Evolutionary conservation across 352 stramenopile species (phyloP), one percentile per base, ranked within the genome.

Genomic region (Phytopythium helicoides): DNA sequence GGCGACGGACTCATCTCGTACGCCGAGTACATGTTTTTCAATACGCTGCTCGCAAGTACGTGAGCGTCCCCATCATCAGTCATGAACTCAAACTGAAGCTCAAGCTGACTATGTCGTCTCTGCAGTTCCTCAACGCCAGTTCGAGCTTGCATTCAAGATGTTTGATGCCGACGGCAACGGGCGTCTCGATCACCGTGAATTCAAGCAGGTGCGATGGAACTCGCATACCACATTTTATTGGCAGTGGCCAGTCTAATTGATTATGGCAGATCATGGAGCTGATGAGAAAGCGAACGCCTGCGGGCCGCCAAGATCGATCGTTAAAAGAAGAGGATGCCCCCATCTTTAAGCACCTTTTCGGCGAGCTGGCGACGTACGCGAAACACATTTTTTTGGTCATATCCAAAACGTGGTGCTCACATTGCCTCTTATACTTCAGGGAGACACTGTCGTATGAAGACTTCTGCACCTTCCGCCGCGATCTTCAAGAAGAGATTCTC

Each of bases 141-240:
- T 95, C 40, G 81, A 94, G 47, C 66, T 94, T 38, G 83, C 83
- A n/a, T 95, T 96, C 60, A 91, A 92, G 63, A 93, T 94, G 83
- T 93, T 96, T 53, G 87, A 96, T 61, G 54, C 73, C 1, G 81
- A 95, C 46, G 80, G 83, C 40, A 94, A 94, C 34, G 87, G 85
- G 6, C 66, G 70, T 18, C 61, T 96, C 37, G 84, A 94, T 44
- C 77, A 91, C 55, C 78, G 74, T 28, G 87, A 96, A 57, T 95
- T 94, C 65, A 89, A 89, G 65, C 78, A 87, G 60, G 83, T 94
- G 26, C 36, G 62, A 33, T 33, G 28, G n/a, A n/a, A n/a, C n/a
- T n/a, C n/a, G n/a, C n/a, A n/a, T n/a, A n/a, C n/a, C n/a, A n/a
- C n/a, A n/a, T n/a, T n/a, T n/a, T n/a, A n/a, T n/a, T n/a, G n/a